These are phyloP conservation scores for Verticillium nonalfalfae DNA, from an alignment of 2,329 filamentous ascomycete genomes.

Conservation along the genomic window DNA sequence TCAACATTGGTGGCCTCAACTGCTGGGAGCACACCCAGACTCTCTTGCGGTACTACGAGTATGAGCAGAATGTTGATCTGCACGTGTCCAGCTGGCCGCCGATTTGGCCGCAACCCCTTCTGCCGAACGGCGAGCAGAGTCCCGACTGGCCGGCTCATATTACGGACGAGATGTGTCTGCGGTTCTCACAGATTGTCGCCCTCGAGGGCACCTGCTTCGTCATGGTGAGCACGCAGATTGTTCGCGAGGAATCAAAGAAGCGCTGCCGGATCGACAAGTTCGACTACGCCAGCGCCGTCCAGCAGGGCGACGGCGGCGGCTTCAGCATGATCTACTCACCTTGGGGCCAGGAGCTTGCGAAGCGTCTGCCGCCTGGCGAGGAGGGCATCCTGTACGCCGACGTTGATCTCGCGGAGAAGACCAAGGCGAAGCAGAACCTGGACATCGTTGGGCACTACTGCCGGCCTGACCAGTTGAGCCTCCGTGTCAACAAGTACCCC, in stretches of 20 bases:
- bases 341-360: conserved; percentile 18
- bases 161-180: conserved; percentile 25
- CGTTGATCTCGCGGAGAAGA: conserved; percentile 21
- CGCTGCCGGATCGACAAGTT: conserved; percentile 13
- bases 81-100: conserved; percentile 23
- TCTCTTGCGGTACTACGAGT: conserved; percentile 15
- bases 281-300: background rate
- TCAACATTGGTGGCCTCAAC: conserved; percentile 46
- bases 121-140: conserved; percentile 21
- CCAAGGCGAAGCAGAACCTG: conserved; percentile 7
- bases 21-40: conserved; percentile 44
- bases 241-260: conserved; percentile 28
- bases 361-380: conserved; percentile 16
- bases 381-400: conserved; percentile 30
- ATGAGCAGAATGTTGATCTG: conserved; percentile 19
- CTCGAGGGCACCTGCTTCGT: conserved; percentile 39
- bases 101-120: conserved; percentile 14
- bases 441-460: conserved; percentile 23
- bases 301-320: conserved; percentile 14
- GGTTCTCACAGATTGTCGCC: conserved; percentile 32
- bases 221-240: conserved; percentile 28
- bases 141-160: conserved; percentile 27
- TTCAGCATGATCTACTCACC: conserved; percentile 24
- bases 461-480: conserved; percentile 28
- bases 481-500: conserved; percentile 5